Conservation (phyloP, 768 basidiomycete genomes). For the Lactifluus subvellereus region DNA sequence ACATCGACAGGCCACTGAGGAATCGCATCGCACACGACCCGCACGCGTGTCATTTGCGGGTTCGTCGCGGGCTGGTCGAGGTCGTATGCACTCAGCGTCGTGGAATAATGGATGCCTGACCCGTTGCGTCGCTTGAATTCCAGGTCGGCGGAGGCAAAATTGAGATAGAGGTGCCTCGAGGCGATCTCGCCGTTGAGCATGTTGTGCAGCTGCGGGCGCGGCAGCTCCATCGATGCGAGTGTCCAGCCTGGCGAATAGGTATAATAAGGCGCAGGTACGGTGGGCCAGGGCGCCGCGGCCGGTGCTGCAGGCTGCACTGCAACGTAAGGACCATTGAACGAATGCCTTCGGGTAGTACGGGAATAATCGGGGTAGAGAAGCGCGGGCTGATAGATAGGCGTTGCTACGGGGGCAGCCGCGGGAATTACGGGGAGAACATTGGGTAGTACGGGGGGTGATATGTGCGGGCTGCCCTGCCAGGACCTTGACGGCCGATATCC, state of each 20-base stretch:
- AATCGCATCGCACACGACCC: slow-evolving; percentile 20
- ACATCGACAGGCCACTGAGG: slow-evolving; percentile 24
- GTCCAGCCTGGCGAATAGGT: slow-evolving; percentile 14
- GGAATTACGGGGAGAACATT: slow-evolving; percentile 4
- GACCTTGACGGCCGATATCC: slow-evolving; percentile 14
- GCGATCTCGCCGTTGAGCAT: slow-evolving; percentile 21
- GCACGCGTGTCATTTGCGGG: slow-evolving; percentile 23
- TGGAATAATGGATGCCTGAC: not conserved
- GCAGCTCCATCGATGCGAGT: slow-evolving; percentile 8
- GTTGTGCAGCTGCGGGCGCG: slow-evolving; percentile 21
- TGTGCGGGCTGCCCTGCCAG: slow-evolving; percentile 14
- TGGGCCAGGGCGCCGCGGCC: not conserved
- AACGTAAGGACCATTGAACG: slow-evolving; percentile 17
- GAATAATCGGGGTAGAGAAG: slow-evolving; percentile 10
- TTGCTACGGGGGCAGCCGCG: not conserved
- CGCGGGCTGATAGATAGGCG: slow-evolving; percentile 8
- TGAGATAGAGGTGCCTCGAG: slow-evolving; percentile 9
- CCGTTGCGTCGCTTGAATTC: slow-evolving; percentile 10
- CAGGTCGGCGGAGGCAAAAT: slow-evolving; percentile 13
- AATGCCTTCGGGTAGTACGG: slow-evolving; percentile 17
- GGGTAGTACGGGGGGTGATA: slow-evolving; percentile 15
- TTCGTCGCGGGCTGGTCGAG: slow-evolving; percentile 23
- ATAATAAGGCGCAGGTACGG: slow-evolving; percentile 13
- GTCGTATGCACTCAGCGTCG: slow-evolving; percentile 14
- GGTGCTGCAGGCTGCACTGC: slow-evolving; percentile 2